Base-by-base conservation (phyloP, 208 protist genomes). In the Trypanosoma theileri region DNA sequence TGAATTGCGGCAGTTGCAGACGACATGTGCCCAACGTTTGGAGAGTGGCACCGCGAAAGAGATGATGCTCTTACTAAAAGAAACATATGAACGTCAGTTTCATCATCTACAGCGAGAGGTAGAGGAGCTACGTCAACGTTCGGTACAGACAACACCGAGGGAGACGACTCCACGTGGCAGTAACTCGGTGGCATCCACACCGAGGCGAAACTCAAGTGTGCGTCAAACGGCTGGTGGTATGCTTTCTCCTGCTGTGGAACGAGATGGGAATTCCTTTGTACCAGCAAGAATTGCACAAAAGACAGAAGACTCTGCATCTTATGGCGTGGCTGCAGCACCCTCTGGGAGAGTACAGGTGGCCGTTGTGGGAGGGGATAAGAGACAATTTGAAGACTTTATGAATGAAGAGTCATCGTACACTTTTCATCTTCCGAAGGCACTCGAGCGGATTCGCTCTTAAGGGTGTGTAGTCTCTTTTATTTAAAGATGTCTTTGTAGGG, bases 331-430 rank as follows among this genome's bases (percentile, higher is more conserved):
- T 35, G 28, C 6, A 35, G 14, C 0, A 4, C 35, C 64, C 13
- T 42, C 64, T 24, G 59, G 41, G 19, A 12, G 24, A 16, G 17
- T 48, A 17, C 31, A 69, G 44, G 11, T 48, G 13, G 42, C 52
- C 8, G 19, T 53, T 24, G 24, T 53, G 26, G 24, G 21, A 11
- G 31, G 44, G 45, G 67, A 57, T n/a, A 44, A 31, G 26, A 44
- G n/a, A 53, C 3, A 41, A 13, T 93, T 88, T 78, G 87, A 93
- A 40, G 81, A 86, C 22, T 93, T 86, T 69, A 93, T 93, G 87
- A 58, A 82, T 22, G 77, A 88, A 60, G 79, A 85, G 44, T 78
- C 87, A 42, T 71, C 66, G 13, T 93, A 86, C 52, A 71, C 79
- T 19, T 66, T 93, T 56, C 73, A 80, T 19, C 62, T 74, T 13